These are phyloP conservation scores for Pseudoperonospora humuli DNA, from an alignment of 352 stramenopile species.

Conservation along the genomic window DNA sequence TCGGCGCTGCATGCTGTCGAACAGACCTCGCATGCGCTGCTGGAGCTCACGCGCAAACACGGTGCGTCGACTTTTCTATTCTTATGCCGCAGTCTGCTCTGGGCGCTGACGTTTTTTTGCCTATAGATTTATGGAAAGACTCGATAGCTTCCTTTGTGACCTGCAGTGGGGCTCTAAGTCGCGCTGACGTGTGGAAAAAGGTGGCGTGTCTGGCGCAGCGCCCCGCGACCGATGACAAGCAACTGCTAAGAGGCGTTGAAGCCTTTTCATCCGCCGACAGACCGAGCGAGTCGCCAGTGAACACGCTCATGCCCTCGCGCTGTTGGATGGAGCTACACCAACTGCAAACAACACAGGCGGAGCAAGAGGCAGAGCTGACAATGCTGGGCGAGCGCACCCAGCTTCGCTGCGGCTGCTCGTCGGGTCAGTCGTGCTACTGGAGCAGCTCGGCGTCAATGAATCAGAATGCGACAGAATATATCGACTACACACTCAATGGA, in stretches of 20 bases:
- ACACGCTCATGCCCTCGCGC: slow-evolving; percentile 57
- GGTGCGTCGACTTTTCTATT: slow-evolving; percentile 17
- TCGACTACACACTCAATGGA: slow-evolving; percentile 58
- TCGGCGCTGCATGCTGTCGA: slow-evolving; percentile 43
- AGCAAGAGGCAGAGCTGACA: slow-evolving; percentile 33
- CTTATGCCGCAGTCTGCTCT: not conserved
- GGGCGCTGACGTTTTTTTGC: slow-evolving; percentile 2
- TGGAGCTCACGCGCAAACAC: slow-evolving; percentile 29
- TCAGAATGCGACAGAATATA: slow-evolving; percentile 55
- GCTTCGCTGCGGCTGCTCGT: slow-evolving; percentile 61
- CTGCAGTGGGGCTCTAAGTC: slow-evolving; percentile 16
- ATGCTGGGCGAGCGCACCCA: slow-evolving; percentile 58
- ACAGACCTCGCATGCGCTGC: slow-evolving; percentile 26
- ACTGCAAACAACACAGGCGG: slow-evolving; percentile 25
- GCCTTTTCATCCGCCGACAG: slow-evolving; percentile 51
- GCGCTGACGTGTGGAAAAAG: slow-evolving; percentile 35
- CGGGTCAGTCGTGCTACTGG: slow-evolving; percentile 75
- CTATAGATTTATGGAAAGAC: slow-evolving; percentile 39
- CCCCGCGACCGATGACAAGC: slow-evolving; percentile 23
- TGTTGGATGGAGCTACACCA: slow-evolving; percentile 56
- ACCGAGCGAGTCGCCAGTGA: slow-evolving; percentile 41
- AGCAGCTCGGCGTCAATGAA: slow-evolving; percentile 70
- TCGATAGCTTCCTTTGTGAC: slow-evolving; percentile 18
- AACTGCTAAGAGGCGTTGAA: slow-evolving; percentile 31
- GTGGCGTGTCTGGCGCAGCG: slow-evolving; percentile 39